phyloP scores from a whole-genome alignment of 306 rosid genomes.

The Pueraria montana region DNA sequence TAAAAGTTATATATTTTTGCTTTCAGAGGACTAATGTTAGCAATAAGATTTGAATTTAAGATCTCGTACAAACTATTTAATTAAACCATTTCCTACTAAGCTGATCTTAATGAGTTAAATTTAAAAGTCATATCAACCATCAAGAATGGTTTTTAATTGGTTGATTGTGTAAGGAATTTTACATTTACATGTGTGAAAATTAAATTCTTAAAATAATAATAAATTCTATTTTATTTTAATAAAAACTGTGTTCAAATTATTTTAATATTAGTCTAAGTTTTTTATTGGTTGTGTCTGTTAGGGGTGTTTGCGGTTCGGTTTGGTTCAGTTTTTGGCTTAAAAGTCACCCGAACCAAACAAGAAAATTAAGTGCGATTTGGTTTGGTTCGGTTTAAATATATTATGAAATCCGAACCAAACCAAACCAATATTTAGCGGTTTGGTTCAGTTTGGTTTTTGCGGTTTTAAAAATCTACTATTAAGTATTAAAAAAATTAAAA shows the following conservation, averaged over 20 bases:
- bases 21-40: background rate
- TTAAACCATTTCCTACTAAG: no score
- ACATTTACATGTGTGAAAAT: background rate
- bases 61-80: background rate
- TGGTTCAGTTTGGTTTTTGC: no score
- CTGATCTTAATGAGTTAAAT: background rate
- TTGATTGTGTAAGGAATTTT: background rate
- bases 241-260: background rate
- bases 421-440: no score
- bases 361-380: no score
- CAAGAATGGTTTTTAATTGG: background rate
- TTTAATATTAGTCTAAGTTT: background rate
- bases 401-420: no score
- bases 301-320: no score
- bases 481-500: no score
- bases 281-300: no score
- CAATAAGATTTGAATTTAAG: background rate
- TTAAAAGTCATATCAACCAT: background rate
- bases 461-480: no score
- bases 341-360: no score
- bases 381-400: no score
- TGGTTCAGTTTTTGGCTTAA: no score
- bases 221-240: background rate
- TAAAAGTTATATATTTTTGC: background rate
- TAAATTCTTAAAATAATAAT: background rate